Percentiles rank a stretch among this genome's conserved stretches.
These are phyloP conservation scores for Spathaspora gorwiae DNA, from an alignment of 805 yeast genomes.

Conservation along the genomic window DNA sequence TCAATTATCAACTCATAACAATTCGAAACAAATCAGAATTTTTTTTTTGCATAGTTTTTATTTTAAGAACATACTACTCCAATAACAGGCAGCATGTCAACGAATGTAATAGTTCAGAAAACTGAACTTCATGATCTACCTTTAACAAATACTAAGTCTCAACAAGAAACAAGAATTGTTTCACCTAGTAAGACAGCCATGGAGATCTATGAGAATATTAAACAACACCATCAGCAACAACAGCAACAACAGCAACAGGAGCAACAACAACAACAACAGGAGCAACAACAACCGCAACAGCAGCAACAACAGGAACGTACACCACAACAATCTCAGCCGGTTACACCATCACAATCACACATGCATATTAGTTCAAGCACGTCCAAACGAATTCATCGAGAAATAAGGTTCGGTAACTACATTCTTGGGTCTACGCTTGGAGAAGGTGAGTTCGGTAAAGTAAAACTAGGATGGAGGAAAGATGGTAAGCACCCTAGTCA, in stretches of 20 bases:
- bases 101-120: neutral
- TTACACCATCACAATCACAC: neutral
- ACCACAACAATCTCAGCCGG: neutral
- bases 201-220: neutral
- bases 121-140: neutral
- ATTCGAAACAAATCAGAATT: no score
- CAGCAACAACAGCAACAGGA: neutral
- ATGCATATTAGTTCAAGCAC: slow-evolving; percentile 6
- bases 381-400: slow-evolving; percentile 33
- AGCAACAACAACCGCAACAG: no score
- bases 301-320: neutral
- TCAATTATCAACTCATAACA: no score
- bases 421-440: slow-evolving; percentile 91
- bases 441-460: slow-evolving; percentile 98
- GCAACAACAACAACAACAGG: neutral
- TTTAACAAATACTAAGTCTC: no score
- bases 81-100: neutral
- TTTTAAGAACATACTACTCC: no score
- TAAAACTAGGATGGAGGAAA: slow-evolving; percentile 92
- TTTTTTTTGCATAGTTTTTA: no score
- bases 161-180: no score
- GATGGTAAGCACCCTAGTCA: slow-evolving; percentile 74
- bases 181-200: neutral
- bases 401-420: slow-evolving; percentile 84
- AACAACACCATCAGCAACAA: neutral